phyloP scores from a whole-genome alignment of 140 eudicot species.

The Flaveria floridana region DNA sequence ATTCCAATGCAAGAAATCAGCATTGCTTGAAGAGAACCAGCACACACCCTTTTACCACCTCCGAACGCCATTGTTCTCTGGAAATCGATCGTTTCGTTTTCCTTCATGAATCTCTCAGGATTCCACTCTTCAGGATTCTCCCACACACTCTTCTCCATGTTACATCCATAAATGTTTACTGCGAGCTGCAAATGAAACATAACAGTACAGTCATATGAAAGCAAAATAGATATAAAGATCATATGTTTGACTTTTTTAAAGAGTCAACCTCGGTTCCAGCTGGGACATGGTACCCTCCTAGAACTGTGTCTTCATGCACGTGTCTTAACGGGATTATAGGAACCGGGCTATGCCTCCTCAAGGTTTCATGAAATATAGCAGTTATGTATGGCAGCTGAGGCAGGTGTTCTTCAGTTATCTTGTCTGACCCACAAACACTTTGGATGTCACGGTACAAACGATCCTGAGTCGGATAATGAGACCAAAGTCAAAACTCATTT shows the following conservation, averaged over 20 bases:
- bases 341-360: slow-evolving; percentile 69
- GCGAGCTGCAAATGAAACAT: slow-evolving; percentile 49
- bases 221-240: background rate
- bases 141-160: slow-evolving; percentile 70
- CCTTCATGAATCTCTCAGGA: slow-evolving; percentile 66
- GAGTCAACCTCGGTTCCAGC: slow-evolving; percentile 66
- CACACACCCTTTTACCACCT: slow-evolving; percentile 74
- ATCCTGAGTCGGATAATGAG: slow-evolving; percentile 37
- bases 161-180: slow-evolving; percentile 73
- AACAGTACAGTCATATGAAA: background rate
- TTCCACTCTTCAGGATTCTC: slow-evolving; percentile 66
- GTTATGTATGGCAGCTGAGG: slow-evolving; percentile 55
- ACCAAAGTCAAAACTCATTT: background rate
- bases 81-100: slow-evolving; percentile 44
- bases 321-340: slow-evolving; percentile 67
- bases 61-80: slow-evolving; percentile 84
- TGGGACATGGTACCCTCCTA: slow-evolving; percentile 75
- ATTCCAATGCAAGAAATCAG: slow-evolving; percentile 50
- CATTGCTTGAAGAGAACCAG: slow-evolving; percentile 86
- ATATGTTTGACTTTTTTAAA: slow-evolving; percentile 3
- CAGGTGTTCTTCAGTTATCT: slow-evolving; percentile 55
- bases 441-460: slow-evolving; percentile 51
- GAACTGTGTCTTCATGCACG: slow-evolving; percentile 65
- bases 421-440: slow-evolving; percentile 57
- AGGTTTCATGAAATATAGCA: slow-evolving; percentile 74